phyloP scores from a whole-genome alignment of 768 basidiomycete genomes.

The Trametes cingulata region DNA sequence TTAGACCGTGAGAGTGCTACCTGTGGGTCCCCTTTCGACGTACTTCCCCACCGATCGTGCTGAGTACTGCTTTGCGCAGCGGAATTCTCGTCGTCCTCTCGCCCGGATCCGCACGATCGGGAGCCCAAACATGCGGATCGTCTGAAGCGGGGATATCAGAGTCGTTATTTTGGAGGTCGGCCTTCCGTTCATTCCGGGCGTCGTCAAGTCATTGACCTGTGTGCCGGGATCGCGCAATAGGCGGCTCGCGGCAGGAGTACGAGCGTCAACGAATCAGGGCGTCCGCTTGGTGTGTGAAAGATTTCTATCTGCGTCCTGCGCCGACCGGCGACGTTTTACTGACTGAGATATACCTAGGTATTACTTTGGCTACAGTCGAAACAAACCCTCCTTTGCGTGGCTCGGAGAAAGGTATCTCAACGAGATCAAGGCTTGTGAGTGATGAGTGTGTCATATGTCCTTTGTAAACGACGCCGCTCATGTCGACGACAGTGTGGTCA shows the following conservation, averaged over 20 bases:
- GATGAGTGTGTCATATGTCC: not conserved
- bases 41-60: not conserved
- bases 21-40: not conserved
- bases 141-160: constrained; percentile 4
- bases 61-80: not conserved
- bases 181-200: not conserved
- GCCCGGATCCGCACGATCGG: not conserved
- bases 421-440: constrained; percentile 23
- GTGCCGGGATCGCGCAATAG: not conserved
- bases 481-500: constrained; percentile 3
- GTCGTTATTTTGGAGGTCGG: constrained; percentile 23
- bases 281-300: constrained; percentile 18
- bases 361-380: constrained; percentile 16
- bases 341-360: constrained; percentile 10
- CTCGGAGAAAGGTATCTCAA: constrained; percentile 22
- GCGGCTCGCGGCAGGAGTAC: constrained; percentile 1
- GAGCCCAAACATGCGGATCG: not conserved
- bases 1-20: constrained; percentile 5
- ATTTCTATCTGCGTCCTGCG: too few relatives aligned
- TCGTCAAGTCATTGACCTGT: constrained; percentile 3
- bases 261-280: constrained; percentile 16
- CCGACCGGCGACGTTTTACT: too few relatives aligned
- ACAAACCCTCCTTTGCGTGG: constrained; percentile 21
- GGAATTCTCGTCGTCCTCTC: not conserved
- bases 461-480: not conserved